Evolutionary conservation across 129 eudicot species (phyloP), one percentile per base, ranked within the genome.

Genomic region (Smallanthus sonchifolius): DNA sequence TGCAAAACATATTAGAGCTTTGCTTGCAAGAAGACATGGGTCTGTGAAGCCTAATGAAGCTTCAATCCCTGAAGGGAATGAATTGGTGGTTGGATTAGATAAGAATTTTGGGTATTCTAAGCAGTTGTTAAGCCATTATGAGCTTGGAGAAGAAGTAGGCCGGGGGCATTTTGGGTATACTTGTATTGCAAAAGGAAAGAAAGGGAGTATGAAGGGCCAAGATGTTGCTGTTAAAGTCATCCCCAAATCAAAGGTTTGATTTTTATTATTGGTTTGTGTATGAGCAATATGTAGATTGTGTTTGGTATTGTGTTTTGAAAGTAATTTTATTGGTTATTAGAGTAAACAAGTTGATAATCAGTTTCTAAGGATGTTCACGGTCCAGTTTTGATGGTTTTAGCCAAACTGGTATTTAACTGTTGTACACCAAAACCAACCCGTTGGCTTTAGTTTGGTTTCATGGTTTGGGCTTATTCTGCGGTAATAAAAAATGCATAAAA

Each of bases 191-290:
- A 91, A 79, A 81, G 97, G 91, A 32, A 95, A 91, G 82, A 95
- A 85, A 81, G 99, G 97, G 66, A 87, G 91, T 85, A 78, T 95
- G 91, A 95, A 88, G 76, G 99, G 99, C 47, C 90, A 83, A 40
- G 97, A 91, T 82, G 99, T 91, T 81, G 99, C 99, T 45, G 96
- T 95, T 80, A 95, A 95, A 82, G 96, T 95, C 74, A 95, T 95
- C 70, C 99, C 99, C 4, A 95, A 95, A 83, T 87, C 97, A n/a
- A 91, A 95, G 99, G 99, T 95, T 60, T 65, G 73, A 20, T 75
- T 76, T 80, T 60, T 55, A 4, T 19, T 60, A 19, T 55, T 10
- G 0, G 35, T 17, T 14, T 5, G 19, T 39, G 28, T 38, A 43
- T 61, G 65, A 49, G 37, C 2, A 24, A 20, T 35, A 40, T 63